Evolutionary conservation across 257 asterid species (phyloP).

Genomic region (Solanum ossicruentum): DNA sequence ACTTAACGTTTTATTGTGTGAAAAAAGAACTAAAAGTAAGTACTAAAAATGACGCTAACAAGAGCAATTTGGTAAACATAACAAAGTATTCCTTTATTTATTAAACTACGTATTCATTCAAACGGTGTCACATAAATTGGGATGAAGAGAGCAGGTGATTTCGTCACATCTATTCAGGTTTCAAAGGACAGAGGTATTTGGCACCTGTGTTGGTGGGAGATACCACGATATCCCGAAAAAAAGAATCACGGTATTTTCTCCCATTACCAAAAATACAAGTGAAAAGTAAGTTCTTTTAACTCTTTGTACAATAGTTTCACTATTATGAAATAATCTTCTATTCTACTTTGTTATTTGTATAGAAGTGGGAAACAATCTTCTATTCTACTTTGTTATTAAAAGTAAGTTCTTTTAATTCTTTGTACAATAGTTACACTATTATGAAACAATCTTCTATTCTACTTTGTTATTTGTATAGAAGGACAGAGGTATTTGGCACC

Average conservation of each 20-base stretch:
- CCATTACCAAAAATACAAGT: background rate
- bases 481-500: no score
- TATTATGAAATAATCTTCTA: background rate
- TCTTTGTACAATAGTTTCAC: background rate
- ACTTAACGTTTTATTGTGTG: background rate
- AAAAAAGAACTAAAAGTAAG: background rate
- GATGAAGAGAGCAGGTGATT: background rate
- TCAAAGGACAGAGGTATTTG: background rate
- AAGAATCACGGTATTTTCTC: background rate
- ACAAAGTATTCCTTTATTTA: background rate
- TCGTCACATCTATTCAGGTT: background rate
- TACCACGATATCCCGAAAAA: background rate
- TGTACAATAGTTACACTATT: no score
- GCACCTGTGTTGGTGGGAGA: background rate
- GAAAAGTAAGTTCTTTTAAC: background rate
- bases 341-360: no score
- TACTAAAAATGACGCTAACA: background rate
- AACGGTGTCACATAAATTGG: background rate
- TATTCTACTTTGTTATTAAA: no score
- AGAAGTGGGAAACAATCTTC: no score
- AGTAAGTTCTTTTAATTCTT: no score
- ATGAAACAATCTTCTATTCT: no score
- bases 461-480: no score
- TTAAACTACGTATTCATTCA: background rate
- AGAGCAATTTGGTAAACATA: background rate